phyloP scores from a whole-genome alignment of 31 red algal genomes.

The Asparagopsis taxiformis region DNA sequence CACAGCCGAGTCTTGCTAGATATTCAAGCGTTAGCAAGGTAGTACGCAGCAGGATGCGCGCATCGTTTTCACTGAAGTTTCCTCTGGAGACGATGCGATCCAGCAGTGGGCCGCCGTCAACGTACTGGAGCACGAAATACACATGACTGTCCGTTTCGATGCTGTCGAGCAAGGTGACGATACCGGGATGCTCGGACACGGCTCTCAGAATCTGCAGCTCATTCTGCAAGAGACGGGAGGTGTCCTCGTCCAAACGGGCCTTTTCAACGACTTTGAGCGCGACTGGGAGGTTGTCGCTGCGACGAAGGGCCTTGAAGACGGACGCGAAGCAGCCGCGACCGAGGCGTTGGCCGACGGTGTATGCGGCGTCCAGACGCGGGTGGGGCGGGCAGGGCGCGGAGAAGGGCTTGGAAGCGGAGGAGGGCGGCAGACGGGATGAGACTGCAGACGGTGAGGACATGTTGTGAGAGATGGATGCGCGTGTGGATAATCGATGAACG shows the following conservation, averaged over 20 bases:
- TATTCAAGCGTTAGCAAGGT: constrained; percentile 56
- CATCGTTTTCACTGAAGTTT: constrained; percentile 70
- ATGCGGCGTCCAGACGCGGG: constrained; percentile 26
- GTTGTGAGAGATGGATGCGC: too few relatives aligned
- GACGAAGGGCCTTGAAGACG: constrained; percentile 57
- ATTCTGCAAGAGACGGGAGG: constrained; percentile 48
- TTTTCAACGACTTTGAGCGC: constrained; percentile 80
- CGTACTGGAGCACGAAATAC: constrained; percentile 74
- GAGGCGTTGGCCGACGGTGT: constrained; percentile 35
- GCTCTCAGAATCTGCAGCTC: constrained; percentile 57
- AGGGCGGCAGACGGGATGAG: neutral
- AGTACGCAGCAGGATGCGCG: constrained; percentile 39
- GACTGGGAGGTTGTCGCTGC: constrained; percentile 10
- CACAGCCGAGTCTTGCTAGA: constrained; percentile 54
- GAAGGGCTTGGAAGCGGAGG: constrained; percentile 3
- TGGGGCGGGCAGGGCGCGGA: constrained; percentile 3
- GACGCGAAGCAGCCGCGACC: constrained; percentile 73
- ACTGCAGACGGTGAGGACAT: neutral
- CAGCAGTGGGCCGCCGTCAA: constrained; percentile 73
- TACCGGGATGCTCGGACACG: constrained; percentile 66
- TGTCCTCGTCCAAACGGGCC: constrained; percentile 39
- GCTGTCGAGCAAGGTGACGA: constrained; percentile 51
- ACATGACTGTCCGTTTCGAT: constrained; percentile 57
- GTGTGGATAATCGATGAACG: too few relatives aligned
- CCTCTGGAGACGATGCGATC: constrained; percentile 67